Evolutionary conservation across 2,329 filamentous ascomycete genomes (phyloP), one percentile per base, ranked within the genome.

Genomic region (Sporothrix luriei): DNA sequence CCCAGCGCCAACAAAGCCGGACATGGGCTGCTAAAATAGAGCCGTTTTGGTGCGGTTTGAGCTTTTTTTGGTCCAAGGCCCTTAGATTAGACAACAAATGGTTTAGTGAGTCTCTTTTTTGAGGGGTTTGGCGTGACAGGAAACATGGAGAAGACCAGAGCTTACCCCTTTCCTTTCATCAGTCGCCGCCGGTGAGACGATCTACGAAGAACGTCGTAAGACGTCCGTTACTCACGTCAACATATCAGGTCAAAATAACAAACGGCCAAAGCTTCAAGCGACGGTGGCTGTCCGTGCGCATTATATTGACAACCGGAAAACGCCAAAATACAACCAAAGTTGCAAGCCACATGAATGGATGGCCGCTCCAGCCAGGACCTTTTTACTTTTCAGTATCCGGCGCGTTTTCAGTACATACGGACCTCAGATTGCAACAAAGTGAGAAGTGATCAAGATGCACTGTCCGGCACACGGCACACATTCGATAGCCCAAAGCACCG

Each of bases 231-330:
- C 33, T 33, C 1, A 33, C 33, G 4, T 19, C 24, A 26, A 7
- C 43, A 26, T n/a, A n/a, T 24, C 46, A 65, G 26, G 62, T 52
- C 62, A 40, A 65, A 65, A 65, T 65, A 65, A 24, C 62, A 65
- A 40, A 33, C 62, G 46, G 62, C 46, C 62, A 51, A 65, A 51
- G 62, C 62, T 65, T 46, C 6, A 6, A 13, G 16, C 24, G 43
- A 40, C 24, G 61, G 33, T 16, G 33, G 26, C 19, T 38, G 62
- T 65, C 62, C 52, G 62, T 65, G 62, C 43, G 46, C n/a, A 38
- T 48, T 29, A 5, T 48, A 4, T 46, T 11, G 38, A 43, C 5
- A 52, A 9, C 10, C 10, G 24, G 6, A 13, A 54, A 46, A 62
- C 46, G 43, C 46, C 38, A 57, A 38, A 55, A 14, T 19, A 33